Base-by-base conservation (phyloP, 2,329 filamentous ascomycete genomes). In the Septoria linicola region DNA sequence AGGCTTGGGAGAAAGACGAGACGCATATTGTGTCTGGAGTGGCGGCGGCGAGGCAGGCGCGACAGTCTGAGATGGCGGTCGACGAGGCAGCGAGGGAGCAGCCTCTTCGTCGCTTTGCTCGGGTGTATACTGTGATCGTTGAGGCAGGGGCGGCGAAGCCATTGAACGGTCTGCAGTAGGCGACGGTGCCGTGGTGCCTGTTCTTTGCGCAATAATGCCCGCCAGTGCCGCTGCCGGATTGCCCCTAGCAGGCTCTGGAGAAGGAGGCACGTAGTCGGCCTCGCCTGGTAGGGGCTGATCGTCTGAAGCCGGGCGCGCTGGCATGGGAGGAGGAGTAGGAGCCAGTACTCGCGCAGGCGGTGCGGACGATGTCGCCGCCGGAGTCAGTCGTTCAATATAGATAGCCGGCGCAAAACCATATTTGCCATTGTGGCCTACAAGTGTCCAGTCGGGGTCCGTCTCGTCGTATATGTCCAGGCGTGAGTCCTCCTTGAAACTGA, bases 321-420 rank as follows among this genome's bases (percentile, higher is more conserved):
- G 73, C 61, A 74, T 68, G 10, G 69, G 58, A 20, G 73, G 72
- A 25, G 64, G 62, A 17, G 60, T 59, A 16, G 45, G 51, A 8
- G 52, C 51, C 8, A 64, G 55, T 13, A 54, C 54, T 43, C 54
- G 59, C 19, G 66, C 47, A 51, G 62, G 44, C 16, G 82, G 75
- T 20, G 68, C 69, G 32, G 44, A 20, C 14, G 39, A 23, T 32
- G 53, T 46, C 32, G 65, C 49, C 16, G 82, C 75, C 41, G 68
- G 69, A 34, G 79, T 77, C 40, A 76, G 70, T 44, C 89, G 72
- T 60, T 97, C 89, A 59, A 97, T 96, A 69, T 99, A 99, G 71
- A 97, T 99, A 54, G 92, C 82, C 3, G 93, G 93, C 47, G 88
- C 93, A 70, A 99, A 99, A 41, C 93, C 93, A 74, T 84, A 99